Conservation (phyloP, 2,329 filamentous ascomycete genomes). For the Penicillium hordei region DNA sequence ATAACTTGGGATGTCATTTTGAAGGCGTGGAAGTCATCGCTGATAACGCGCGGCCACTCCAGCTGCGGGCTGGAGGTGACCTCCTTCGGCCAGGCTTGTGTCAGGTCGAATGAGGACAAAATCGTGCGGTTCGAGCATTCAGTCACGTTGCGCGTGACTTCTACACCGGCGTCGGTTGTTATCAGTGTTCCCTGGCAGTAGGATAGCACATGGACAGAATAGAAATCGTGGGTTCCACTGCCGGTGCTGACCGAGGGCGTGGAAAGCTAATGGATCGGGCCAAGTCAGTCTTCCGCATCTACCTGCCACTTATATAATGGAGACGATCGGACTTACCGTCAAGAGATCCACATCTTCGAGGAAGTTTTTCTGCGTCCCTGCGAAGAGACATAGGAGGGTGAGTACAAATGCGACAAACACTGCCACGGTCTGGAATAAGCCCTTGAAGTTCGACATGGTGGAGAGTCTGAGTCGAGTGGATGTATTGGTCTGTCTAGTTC, state of each 20-base stretch:
- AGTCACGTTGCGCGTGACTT: conserved; percentile 49
- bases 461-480: neutral
- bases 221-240: conserved; percentile 60
- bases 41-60: conserved; percentile 58
- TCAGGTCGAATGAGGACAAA: conserved; percentile 59
- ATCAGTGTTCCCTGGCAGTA: conserved; percentile 54
- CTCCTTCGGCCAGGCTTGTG: conserved; percentile 49
- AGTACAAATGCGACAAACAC: conserved; percentile 58
- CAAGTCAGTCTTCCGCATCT: conserved; percentile 29
- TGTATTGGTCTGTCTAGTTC: neutral
- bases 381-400: conserved; percentile 61
- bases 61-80: conserved; percentile 51
- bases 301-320: neutral
- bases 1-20: conserved; percentile 52
- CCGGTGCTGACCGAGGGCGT: conserved; percentile 42
- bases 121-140: conserved; percentile 55
- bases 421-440: conserved; percentile 51
- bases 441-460: conserved; percentile 18
- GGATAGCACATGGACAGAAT: conserved; percentile 60
- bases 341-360: conserved; percentile 59
- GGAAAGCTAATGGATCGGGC: conserved; percentile 38
- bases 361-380: conserved; percentile 56
- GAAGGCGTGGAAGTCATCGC: conserved; percentile 54
- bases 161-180: conserved; percentile 42
- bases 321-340: conserved; percentile 45